These are phyloP conservation scores for Phaeosphaeriaceae sp. DNA, from an alignment of 2,329 filamentous ascomycete genomes.

Conservation along the genomic window DNA sequence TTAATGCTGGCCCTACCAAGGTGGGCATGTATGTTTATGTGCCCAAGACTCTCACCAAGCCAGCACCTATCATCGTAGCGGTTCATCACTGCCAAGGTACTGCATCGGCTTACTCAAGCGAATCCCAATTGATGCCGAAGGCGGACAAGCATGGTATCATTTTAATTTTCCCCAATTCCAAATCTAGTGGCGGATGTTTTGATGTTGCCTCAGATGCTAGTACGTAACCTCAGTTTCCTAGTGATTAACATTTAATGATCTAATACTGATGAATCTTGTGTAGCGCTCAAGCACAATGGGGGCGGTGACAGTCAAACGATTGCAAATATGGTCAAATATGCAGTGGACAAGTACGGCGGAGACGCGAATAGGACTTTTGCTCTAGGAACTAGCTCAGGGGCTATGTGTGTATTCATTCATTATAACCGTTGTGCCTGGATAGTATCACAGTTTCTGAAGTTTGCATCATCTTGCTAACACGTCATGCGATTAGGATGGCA, in stretches of 20 bases:
- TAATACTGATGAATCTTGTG: neutral
- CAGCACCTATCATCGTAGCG: conserved; percentile 43
- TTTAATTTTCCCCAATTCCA: conserved; percentile 29
- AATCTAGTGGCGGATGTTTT: conserved; percentile 26
- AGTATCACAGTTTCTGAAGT: neutral
- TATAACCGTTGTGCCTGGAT: too few relatives aligned
- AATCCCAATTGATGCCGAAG: conserved; percentile 16
- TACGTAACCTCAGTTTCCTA: too few relatives aligned
- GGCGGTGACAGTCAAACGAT: conserved; percentile 29
- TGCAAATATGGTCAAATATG: conserved; percentile 31
- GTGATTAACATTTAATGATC: neutral
- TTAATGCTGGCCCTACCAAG: conserved; percentile 54
- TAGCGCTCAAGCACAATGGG: conserved; percentile 27
- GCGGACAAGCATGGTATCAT: conserved; percentile 26
- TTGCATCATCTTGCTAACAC: neutral
- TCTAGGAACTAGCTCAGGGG: conserved; percentile 22
- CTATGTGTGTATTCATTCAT: conserved; percentile 12
- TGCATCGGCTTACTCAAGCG: conserved; percentile 15
- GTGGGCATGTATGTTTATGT: conserved; percentile 60
- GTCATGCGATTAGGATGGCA: conserved; percentile 6
- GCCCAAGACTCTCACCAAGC: conserved; percentile 50
- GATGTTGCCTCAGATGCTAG: conserved; percentile 25
- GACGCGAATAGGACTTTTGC: conserved; percentile 20
- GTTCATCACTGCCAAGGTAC: conserved; percentile 29
- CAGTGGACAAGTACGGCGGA: conserved; percentile 22